Evolutionary conservation across 2,329 filamentous ascomycete genomes (phyloP).

Genomic region (Escovopsis sp.): DNA sequence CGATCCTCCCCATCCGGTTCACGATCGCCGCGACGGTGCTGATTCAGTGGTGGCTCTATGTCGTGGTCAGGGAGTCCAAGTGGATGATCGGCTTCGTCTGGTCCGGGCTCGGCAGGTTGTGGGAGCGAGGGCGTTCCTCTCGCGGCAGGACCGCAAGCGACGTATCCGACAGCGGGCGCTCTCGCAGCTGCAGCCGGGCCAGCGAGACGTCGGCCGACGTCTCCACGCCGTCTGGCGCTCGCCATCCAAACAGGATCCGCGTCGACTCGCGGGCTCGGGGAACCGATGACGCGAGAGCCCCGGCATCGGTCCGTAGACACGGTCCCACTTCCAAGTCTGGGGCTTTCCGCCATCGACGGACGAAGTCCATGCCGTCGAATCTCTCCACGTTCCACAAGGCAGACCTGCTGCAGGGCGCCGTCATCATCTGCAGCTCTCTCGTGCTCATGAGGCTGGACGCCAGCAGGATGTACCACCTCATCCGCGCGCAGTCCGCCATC

Average conservation of each 20-base stretch:
- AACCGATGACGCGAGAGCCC: slow-evolving; percentile 3
- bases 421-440: slow-evolving; percentile 75
- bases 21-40: slow-evolving; percentile 66
- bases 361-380: slow-evolving; percentile 72
- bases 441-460: slow-evolving; percentile 86
- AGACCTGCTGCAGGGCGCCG: slow-evolving; percentile 76
- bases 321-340: slow-evolving; percentile 16
- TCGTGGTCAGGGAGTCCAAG: slow-evolving; percentile 54
- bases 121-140: slow-evolving; percentile 41
- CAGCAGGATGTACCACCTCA: slow-evolving; percentile 95
- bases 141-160: slow-evolving; percentile 21
- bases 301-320: slow-evolving; percentile 10
- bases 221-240: slow-evolving; percentile 1
- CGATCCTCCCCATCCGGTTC: slow-evolving; percentile 83
- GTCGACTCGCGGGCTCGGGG: slow-evolving; percentile 2
- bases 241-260: slow-evolving; percentile 1
- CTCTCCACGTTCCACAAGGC: slow-evolving; percentile 86
- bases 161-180: slow-evolving; percentile 23
- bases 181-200: slow-evolving; percentile 24
- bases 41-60: slow-evolving; percentile 60
- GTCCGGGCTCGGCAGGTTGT: slow-evolving; percentile 64
- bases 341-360: slow-evolving; percentile 50
- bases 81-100: slow-evolving; percentile 68
- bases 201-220: slow-evolving; percentile 13
- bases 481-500: slow-evolving; percentile 89